Evolutionary conservation across 345 rosid species (phyloP).

Genomic region (Arabis hirsuta): DNA sequence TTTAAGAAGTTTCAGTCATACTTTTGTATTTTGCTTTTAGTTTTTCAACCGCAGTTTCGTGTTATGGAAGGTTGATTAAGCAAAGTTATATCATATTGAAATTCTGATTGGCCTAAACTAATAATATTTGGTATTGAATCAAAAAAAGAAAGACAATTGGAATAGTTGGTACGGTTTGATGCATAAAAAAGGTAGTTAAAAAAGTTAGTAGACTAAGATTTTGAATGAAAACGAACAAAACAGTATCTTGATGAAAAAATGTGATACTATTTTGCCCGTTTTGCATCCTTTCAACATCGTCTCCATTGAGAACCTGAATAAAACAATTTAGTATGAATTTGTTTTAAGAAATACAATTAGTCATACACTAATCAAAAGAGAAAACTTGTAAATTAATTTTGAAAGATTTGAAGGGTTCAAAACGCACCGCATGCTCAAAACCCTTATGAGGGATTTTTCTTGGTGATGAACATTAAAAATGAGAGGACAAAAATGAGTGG

Average conservation of each 20-base stretch:
- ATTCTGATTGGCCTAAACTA: neutral
- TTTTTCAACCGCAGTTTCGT: neutral
- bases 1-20: neutral
- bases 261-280: too few species aligned
- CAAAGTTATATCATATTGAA: neutral
- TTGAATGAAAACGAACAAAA: too few species aligned
- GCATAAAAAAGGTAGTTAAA: neutral
- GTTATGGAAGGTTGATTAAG: slow-evolving; percentile 10
- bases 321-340: too few species aligned
- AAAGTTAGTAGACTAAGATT: neutral
- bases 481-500: slow-evolving; percentile 27
- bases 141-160: neutral
- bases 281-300: too few species aligned
- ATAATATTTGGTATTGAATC: neutral
- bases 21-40: too few species aligned
- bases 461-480: neutral
- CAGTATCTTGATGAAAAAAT: too few species aligned
- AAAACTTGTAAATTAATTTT: neutral
- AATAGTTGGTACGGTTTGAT: slow-evolving; percentile 28
- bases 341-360: too few species aligned
- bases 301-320: too few species aligned
- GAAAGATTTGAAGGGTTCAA: neutral
- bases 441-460: too few species aligned
- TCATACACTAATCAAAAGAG: neutral
- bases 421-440: neutral